phyloP scores from a whole-genome alignment of 1,284 basidiomycete species.

The Melanopsichium pennsylvanicum region DNA sequence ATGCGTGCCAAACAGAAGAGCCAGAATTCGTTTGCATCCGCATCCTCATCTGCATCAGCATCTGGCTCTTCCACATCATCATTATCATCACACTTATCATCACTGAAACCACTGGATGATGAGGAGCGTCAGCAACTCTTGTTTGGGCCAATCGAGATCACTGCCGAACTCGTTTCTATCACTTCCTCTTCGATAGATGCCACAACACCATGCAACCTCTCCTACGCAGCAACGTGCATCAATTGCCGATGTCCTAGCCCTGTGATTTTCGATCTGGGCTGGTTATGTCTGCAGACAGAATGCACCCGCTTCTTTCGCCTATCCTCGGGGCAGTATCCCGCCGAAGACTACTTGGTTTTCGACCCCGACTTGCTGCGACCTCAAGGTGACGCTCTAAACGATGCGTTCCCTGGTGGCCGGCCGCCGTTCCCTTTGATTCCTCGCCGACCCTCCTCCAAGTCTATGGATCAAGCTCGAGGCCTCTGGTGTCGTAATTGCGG shows the following conservation, averaged over 20 bases:
- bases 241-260: slow-evolving; percentile 10
- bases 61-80: neutral
- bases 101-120: neutral
- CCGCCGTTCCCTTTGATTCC: slow-evolving; percentile 30
- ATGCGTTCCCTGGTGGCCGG: slow-evolving; percentile 6
- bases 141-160: slow-evolving; percentile 6
- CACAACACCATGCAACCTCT: slow-evolving; percentile 6
- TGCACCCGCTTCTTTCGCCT: slow-evolving; percentile 32
- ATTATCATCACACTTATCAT: neutral
- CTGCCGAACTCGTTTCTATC: slow-evolving; percentile 9
- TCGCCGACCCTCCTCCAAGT: neutral
- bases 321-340: neutral
- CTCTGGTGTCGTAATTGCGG: slow-evolving; percentile 38
- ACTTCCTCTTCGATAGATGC: neutral
- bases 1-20: slow-evolving; percentile 5
- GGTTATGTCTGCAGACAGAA: slow-evolving; percentile 36
- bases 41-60: neutral
- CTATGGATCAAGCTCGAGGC: slow-evolving; percentile 28
- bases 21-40: neutral
- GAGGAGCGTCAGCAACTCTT: slow-evolving; percentile 7
- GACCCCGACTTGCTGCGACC: slow-evolving; percentile 6
- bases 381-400: slow-evolving; percentile 5
- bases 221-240: slow-evolving; percentile 16
- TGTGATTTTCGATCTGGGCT: slow-evolving; percentile 27
- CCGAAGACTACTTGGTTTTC: slow-evolving; percentile 9